Conservation (phyloP, 352 stramenopile species). For the Pythium folliculosum region DNA sequence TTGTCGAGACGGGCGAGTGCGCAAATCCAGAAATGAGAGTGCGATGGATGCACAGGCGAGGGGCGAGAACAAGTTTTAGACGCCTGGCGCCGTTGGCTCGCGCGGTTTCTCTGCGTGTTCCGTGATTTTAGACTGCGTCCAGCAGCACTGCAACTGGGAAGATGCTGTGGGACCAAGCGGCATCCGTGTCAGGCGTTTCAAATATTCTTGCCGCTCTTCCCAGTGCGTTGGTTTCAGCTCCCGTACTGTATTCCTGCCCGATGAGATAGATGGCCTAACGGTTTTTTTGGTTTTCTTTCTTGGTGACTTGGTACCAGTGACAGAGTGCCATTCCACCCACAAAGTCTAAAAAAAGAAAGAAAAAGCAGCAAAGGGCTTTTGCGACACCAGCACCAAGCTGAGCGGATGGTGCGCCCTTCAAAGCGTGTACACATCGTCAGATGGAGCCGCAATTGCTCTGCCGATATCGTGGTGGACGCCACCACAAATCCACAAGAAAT, state of each 20-base stretch:
- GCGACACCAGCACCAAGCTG: not conserved
- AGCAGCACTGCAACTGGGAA: not conserved
- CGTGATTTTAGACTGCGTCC: slow-evolving; percentile 4
- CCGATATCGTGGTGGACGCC: not conserved
- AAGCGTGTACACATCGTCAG: slow-evolving; percentile 4
- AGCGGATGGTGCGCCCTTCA: not conserved
- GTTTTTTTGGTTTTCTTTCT: not conserved
- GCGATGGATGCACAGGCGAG: not conserved
- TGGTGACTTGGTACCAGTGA: no score
- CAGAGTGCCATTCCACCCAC: no score
- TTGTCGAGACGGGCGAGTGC: not conserved
- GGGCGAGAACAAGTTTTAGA: not conserved
- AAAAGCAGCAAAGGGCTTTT: not conserved
- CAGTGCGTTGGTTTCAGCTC: slow-evolving; percentile 10
- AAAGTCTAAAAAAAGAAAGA: slow-evolving; percentile 6
- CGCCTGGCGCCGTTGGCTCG: not conserved
- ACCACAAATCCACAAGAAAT: not conserved
- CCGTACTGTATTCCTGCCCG: not conserved
- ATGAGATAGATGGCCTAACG: not conserved
- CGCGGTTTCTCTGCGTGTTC: slow-evolving; percentile 7
- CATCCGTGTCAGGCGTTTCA: slow-evolving; percentile 4
- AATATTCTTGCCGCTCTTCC: not conserved
- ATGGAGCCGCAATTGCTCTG: slow-evolving; percentile 3
- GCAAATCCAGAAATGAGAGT: not conserved
- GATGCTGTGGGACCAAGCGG: not conserved